Conservation (phyloP, 805 yeast species). For the Saccharomycopsis oosterbeekiorum region DNA sequence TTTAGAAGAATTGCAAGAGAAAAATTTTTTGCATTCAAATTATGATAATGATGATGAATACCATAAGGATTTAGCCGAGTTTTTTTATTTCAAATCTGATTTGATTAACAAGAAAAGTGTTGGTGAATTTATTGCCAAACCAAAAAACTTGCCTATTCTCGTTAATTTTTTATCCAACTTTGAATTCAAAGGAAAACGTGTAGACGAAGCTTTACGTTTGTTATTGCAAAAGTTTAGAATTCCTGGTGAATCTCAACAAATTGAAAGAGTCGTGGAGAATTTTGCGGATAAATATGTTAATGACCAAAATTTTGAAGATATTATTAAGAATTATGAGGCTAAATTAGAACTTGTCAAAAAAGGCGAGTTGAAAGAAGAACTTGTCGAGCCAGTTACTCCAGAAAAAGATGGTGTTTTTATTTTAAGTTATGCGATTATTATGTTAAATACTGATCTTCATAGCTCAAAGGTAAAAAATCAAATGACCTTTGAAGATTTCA, state of each 20-base stretch:
- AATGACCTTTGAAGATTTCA: slow-evolving; percentile 80
- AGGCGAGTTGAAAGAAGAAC: slow-evolving; percentile 17
- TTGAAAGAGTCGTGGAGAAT: slow-evolving; percentile 81
- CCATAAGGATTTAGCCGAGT: slow-evolving; percentile 53
- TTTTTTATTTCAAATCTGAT: slow-evolving; percentile 69
- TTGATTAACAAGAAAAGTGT: slow-evolving; percentile 78
- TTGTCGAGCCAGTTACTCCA: slow-evolving; percentile 45
- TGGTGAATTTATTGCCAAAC: slow-evolving; percentile 80
- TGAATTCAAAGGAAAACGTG: slow-evolving; percentile 69
- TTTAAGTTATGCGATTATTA: slow-evolving; percentile 80
- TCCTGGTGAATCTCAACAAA: slow-evolving; percentile 97
- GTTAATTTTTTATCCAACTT: slow-evolving; percentile 56
- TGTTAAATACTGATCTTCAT: slow-evolving; percentile 90
- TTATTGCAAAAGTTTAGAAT: slow-evolving; percentile 75
- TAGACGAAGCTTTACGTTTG: slow-evolving; percentile 86
- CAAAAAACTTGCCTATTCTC: slow-evolving; percentile 50
- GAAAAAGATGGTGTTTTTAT: slow-evolving; percentile 83
- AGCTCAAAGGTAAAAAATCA: slow-evolving; percentile 87
- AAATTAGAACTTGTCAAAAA: slow-evolving; percentile 10
- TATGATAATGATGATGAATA: background rate
- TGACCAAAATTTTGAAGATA: slow-evolving; percentile 37
- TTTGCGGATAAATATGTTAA: slow-evolving; percentile 75
- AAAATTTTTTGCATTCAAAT: slow-evolving; percentile 1
- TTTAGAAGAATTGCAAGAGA: slow-evolving; percentile 7
- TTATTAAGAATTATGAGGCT: slow-evolving; percentile 19